Base-by-base conservation (phyloP, 2,329 filamentous ascomycete species). In the Colletotrichum paranaense region DNA sequence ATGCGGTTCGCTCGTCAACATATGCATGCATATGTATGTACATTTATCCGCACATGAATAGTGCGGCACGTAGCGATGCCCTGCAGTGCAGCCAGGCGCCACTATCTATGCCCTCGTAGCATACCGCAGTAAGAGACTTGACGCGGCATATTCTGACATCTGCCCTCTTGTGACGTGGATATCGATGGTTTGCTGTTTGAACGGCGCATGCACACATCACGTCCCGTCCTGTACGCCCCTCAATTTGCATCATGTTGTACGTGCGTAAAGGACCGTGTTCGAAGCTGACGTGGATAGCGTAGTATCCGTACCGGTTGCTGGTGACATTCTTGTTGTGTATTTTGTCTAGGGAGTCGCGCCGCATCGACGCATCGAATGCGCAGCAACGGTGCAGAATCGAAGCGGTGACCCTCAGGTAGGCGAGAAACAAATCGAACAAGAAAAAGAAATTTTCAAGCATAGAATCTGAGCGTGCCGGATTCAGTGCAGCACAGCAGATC, bases 1-100 rank as follows among this genome's bases (percentile, higher is more conserved):
- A 73, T 64, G 67, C 67, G 60, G 70, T 56, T 73, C 65, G 65
- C 65, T 72, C 65, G 35, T 72, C 46, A 42, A 64, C 65, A 30
- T 69, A 59, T 59, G 58, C 59, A 72, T 72, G 69, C 69, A 60
- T 64, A 26, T 52, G 56, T 64, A 26, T 52, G 56, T 49, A 26
- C 22, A 38, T n/a, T 30, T 53, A 24, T 28, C 22, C 57, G 58
- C 55, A 58, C 67, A 63, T 53, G 53, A 69, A 69, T 62, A 68
- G 32, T 62, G 69, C 49, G 35, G 22, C 57, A 57, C 28, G 68
- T 11, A 38, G 14, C 58, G 28, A 24, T 55, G 46, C 42, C 46
- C 26, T 69, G 66, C 53, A 69, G 58, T 42, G 5, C 52, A 60
- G 38, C 53, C 32, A 55, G 49, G 4, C 28, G 22, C 30, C 53